Conservation (phyloP, 345 rosid species). For the Ailanthus altissimus region DNA sequence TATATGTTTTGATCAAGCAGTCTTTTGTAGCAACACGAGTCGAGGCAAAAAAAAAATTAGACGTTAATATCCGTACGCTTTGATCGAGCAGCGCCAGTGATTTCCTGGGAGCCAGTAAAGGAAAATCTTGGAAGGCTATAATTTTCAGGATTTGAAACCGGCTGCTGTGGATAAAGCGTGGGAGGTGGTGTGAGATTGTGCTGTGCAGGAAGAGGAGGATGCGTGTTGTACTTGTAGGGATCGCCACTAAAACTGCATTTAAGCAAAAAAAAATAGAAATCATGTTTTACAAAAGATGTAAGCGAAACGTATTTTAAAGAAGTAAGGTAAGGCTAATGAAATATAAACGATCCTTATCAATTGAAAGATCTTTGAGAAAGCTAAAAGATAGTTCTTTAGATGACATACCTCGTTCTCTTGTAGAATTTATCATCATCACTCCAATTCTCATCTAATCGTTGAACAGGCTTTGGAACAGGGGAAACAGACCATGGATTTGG, state of each 20-base stretch:
- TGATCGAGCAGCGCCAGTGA: slow-evolving; percentile 57
- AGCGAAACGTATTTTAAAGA: no score
- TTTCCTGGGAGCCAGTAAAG: slow-evolving; percentile 49
- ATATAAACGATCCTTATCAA: no score
- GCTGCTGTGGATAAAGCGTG: slow-evolving; percentile 92
- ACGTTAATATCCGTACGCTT: slow-evolving; percentile 89
- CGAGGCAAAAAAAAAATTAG: slow-evolving; percentile 25
- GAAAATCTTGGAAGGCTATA: slow-evolving; percentile 78
- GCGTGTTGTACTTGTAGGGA: slow-evolving; percentile 65
- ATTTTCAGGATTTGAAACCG: slow-evolving; percentile 66
- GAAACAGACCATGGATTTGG: slow-evolving; percentile 79
- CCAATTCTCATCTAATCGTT: slow-evolving; percentile 70
- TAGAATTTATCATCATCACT: slow-evolving; percentile 70
- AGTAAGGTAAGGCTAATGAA: no score
- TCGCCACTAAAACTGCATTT: slow-evolving; percentile 63
- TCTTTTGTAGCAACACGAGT: background rate
- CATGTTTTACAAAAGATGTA: background rate
- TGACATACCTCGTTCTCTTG: slow-evolving; percentile 59
- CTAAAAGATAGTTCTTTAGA: background rate
- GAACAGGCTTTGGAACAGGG: slow-evolving; percentile 52
- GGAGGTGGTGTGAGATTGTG: slow-evolving; percentile 96
- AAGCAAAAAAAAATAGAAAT: background rate
- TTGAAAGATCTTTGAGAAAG: background rate
- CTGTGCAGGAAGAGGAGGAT: slow-evolving; percentile 93
- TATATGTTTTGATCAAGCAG: background rate